Conservation (phyloP, 2,329 filamentous ascomycete genomes). For the Tolypocladium cylindrosporum region DNA sequence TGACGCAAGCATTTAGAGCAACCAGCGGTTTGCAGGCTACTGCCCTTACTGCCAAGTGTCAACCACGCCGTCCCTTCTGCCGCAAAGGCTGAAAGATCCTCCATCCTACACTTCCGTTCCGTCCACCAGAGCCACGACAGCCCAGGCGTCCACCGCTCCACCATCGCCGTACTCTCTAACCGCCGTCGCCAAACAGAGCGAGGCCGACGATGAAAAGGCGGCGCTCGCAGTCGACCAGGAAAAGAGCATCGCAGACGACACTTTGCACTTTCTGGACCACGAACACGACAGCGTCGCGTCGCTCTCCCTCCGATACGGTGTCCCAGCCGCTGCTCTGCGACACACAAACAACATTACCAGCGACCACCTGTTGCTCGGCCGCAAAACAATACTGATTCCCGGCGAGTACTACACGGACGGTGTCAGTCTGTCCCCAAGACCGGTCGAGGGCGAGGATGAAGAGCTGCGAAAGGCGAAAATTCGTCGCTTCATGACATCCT, state of each 20-base stretch:
- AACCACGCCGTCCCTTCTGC: slow-evolving; percentile 41
- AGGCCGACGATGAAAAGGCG: slow-evolving; percentile 13
- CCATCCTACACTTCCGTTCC: slow-evolving; percentile 47
- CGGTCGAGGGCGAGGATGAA: slow-evolving; percentile 66
- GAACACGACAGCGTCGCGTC: slow-evolving; percentile 57
- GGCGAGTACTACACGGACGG: slow-evolving; percentile 58
- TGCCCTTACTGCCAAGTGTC: slow-evolving; percentile 73
- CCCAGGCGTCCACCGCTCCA: slow-evolving; percentile 20
- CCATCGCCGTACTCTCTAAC: slow-evolving; percentile 23
- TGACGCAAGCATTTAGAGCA: slow-evolving; percentile 33
- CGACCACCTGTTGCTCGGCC: slow-evolving; percentile 60
- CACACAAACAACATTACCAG: slow-evolving; percentile 59
- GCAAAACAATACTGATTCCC: slow-evolving; percentile 62
- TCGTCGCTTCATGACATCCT: slow-evolving; percentile 67
- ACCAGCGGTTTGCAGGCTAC: slow-evolving; percentile 55
- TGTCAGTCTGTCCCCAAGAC: slow-evolving; percentile 57
- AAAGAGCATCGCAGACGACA: slow-evolving; percentile 44
- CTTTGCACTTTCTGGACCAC: slow-evolving; percentile 66
- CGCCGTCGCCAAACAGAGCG: neutral
- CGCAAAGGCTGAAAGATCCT: slow-evolving; percentile 58
- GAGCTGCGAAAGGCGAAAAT: slow-evolving; percentile 60
- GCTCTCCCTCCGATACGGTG: slow-evolving; percentile 60
- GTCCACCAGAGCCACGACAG: slow-evolving; percentile 13
- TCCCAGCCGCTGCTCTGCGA: slow-evolving; percentile 54
- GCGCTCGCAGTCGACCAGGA: slow-evolving; percentile 13